phyloP scores from a whole-genome alignment of 495 filamentous ascomycete species.

The Penicillium verhagenii region DNA sequence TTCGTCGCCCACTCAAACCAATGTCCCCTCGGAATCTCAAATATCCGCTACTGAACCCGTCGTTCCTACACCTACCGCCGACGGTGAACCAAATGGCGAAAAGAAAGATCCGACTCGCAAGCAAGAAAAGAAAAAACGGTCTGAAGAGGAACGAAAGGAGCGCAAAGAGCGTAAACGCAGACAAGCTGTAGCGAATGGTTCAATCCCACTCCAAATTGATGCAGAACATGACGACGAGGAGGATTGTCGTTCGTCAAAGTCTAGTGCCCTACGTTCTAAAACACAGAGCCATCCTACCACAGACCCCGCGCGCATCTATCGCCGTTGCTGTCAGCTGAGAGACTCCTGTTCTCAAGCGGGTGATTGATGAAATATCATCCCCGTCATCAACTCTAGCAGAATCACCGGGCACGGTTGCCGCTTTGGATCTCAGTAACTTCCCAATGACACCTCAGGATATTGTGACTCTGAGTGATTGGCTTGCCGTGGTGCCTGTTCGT shows the following conservation, averaged over 20 bases:
- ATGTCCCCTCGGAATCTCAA: slow-evolving; percentile 1
- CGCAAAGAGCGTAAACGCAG: slow-evolving; percentile 78
- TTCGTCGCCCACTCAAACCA: not conserved
- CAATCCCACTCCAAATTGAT: slow-evolving; percentile 73
- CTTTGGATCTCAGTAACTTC: slow-evolving; percentile 80
- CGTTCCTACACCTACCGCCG: slow-evolving; percentile 16
- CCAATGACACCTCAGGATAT: slow-evolving; percentile 80
- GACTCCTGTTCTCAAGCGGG: slow-evolving; percentile 81
- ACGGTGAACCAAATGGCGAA: slow-evolving; percentile 35
- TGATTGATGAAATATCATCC: slow-evolving; percentile 81
- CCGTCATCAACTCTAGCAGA: slow-evolving; percentile 58
- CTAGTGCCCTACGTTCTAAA: slow-evolving; percentile 37
- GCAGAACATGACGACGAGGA: slow-evolving; percentile 55
- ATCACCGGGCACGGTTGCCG: slow-evolving; percentile 69
- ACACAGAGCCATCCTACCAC: slow-evolving; percentile 75
- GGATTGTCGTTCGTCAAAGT: slow-evolving; percentile 30
- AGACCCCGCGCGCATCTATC: slow-evolving; percentile 89
- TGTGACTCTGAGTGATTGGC: slow-evolving; percentile 84
- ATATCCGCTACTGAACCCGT: slow-evolving; percentile 1
- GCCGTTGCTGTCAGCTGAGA: slow-evolving; percentile 88
- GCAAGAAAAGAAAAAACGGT: slow-evolving; percentile 89
- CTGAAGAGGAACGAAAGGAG: slow-evolving; percentile 82
- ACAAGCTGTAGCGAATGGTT: slow-evolving; percentile 78
- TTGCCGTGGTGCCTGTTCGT: slow-evolving; percentile 88
- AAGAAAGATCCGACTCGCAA: slow-evolving; percentile 60